Evolutionary conservation across 371 early-diverging fungal species (phyloP), one percentile per base, ranked within the genome.

Genomic region (Racocetra persica): DNA sequence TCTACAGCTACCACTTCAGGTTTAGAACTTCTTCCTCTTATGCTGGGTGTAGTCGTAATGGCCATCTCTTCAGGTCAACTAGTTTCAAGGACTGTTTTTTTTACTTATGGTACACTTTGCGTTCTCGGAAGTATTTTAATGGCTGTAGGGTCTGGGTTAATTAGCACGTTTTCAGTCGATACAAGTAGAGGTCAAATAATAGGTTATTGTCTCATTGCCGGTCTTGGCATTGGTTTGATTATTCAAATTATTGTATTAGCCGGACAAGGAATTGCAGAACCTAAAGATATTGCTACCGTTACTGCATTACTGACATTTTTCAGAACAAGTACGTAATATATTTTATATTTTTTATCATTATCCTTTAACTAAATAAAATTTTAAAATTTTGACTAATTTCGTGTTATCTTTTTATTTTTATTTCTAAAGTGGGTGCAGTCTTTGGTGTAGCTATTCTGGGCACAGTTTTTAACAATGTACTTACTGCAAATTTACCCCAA

Each of bases 171-270:
- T 18, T 84, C 86, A 32, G 85, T 76, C 18, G 41, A 84, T 26
- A 83, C 91, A 1, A 84, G 77, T 41, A 69, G 75, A 69, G 91
- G 86, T 13, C 67, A 86, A 52, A 89, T 88, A 78, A 86, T 91
- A 75, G 85, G 89, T 0, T 92, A 82, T 82, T 80, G 93, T 79
- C 26, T 94, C 14, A 82, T 93, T 77, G 83, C 88, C 38, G 95
- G 94, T 14, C 8, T 87, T 26, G 93, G 94, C 2, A 80, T 91
- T 11, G 95, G 95, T 2, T 74, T 87, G 36, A 86, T 84, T 49
- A 85, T 93, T 66, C 94, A 94, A 83, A 90, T 89, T 18, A 71
- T 86, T 72, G 81, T 94, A 26, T 81, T 92, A 49, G 90, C 88
- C 1, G 91, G 88, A 7, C 95, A 95, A 81, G 86, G 89, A 0